These are phyloP conservation scores for Aspergillus quadrilineatus DNA, from an alignment of 2,329 filamentous ascomycete species.

Conservation along the genomic window DNA sequence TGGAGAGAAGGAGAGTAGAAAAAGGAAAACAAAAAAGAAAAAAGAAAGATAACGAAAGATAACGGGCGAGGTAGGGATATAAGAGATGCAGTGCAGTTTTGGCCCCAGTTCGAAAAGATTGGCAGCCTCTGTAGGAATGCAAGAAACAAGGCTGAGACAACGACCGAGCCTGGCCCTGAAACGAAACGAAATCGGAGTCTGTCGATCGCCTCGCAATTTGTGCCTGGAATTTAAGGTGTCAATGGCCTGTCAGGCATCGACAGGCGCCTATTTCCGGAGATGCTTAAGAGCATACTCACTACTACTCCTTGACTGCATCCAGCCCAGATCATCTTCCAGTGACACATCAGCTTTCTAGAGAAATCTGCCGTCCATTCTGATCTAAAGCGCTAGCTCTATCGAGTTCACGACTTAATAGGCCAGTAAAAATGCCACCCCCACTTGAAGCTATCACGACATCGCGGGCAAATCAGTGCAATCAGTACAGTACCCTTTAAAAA, in stretches of 20 bases:
- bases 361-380: no score
- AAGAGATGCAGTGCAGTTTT: background rate
- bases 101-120: conserved; percentile 1
- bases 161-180: background rate
- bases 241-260: background rate
- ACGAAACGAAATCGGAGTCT: background rate
- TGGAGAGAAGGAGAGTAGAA: background rate
- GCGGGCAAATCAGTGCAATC: conserved; percentile 4
- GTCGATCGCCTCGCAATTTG: background rate
- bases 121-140: background rate
- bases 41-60: background rate
- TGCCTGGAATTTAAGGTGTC: background rate
- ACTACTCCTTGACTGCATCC: no score
- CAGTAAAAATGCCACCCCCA: background rate
- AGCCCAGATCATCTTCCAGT: no score
- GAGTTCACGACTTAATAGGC: no score
- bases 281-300: no score
- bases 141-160: conserved; percentile 6
- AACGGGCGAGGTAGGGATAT: background rate
- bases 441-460: conserved; percentile 14
- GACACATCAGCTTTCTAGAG: no score
- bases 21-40: background rate
- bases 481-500: background rate
- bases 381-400: no score
- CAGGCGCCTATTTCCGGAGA: no score